A percentile compares a stretch with the other conserved stretches of the same genome.
Evolutionary conservation across 345 rosid species (phyloP).

Genomic region (Citrus medica): DNA sequence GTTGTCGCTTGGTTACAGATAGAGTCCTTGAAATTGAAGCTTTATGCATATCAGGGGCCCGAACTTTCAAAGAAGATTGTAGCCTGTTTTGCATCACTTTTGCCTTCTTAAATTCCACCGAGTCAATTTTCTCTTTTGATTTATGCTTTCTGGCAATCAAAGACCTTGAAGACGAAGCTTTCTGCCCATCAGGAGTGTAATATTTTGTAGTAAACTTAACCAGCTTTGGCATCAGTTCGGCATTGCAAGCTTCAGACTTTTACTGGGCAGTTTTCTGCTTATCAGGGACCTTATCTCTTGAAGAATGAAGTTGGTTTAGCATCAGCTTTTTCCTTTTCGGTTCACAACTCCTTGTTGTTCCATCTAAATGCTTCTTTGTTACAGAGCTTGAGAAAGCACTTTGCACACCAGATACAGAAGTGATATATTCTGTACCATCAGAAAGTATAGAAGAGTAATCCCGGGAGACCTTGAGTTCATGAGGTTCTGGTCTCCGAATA

Average conservation of each 20-base stretch:
- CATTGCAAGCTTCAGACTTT: neutral
- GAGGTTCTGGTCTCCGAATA: neutral
- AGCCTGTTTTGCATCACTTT: neutral
- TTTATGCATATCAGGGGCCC: neutral
- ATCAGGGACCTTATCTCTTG: neutral
- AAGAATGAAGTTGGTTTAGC: neutral
- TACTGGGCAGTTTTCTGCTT: neutral
- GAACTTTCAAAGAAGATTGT: neutral
- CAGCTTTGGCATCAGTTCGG: neutral
- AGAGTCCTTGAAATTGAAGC: neutral
- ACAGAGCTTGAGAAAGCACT: neutral
- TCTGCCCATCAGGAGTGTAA: neutral
- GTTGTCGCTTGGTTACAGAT: neutral
- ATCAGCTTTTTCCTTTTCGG: neutral
- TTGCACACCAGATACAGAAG: neutral
- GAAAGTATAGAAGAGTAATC: constrained; percentile 9
- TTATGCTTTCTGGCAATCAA: neutral
- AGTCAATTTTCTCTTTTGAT: neutral
- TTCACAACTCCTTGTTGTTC: neutral
- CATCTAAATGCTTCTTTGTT: neutral
- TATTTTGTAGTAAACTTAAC: neutral
- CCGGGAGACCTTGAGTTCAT: neutral
- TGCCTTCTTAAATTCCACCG: neutral
- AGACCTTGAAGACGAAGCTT: neutral
- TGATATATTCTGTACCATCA: neutral